A percentile compares a stretch with the other conserved stretches of the same genome.
Conservation (phyloP, 805 yeast genomes). For the Priceomyces carsonii region DNA sequence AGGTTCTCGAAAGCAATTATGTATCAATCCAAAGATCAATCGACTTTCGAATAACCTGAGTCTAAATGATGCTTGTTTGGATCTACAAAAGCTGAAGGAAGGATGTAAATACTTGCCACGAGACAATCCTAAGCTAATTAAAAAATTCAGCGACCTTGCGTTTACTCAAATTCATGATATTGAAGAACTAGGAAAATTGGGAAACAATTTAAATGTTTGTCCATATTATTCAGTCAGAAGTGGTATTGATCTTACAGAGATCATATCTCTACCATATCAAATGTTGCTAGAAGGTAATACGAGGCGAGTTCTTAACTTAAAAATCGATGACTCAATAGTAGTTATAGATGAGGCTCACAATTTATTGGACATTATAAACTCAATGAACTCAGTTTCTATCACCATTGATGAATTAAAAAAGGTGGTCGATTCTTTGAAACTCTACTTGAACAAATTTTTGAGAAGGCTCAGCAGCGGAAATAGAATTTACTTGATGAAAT, state of each 20-base stretch:
- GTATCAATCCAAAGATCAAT: slow-evolving; percentile 67
- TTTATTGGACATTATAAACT: slow-evolving; percentile 70
- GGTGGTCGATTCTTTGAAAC: slow-evolving; percentile 50
- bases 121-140: slow-evolving; percentile 26
- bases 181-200: slow-evolving; percentile 70
- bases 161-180: slow-evolving; percentile 67
- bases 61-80: slow-evolving; percentile 81
- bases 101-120: slow-evolving; percentile 27
- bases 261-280: slow-evolving; percentile 85
- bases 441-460: slow-evolving; percentile 62
- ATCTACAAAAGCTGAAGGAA: slow-evolving; percentile 49
- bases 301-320: slow-evolving; percentile 58
- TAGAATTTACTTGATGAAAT: slow-evolving; percentile 64
- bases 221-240: slow-evolving; percentile 79
- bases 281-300: slow-evolving; percentile 62
- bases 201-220: slow-evolving; percentile 58
- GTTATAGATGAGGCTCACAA: slow-evolving; percentile 94
- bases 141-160: slow-evolving; percentile 54
- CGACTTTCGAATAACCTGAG: slow-evolving; percentile 44
- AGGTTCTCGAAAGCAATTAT: slow-evolving; percentile 83
- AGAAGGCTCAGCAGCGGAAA: slow-evolving; percentile 68
- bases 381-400: slow-evolving; percentile 65
- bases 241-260: slow-evolving; percentile 61
- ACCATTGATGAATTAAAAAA: slow-evolving; percentile 47
- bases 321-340: slow-evolving; percentile 63